A percentile compares a stretch with the other conserved stretches of the same genome.
phyloP scores from a whole-genome alignment of 106 monocot genomes.

The Phalaenopsis equestris region DNA sequence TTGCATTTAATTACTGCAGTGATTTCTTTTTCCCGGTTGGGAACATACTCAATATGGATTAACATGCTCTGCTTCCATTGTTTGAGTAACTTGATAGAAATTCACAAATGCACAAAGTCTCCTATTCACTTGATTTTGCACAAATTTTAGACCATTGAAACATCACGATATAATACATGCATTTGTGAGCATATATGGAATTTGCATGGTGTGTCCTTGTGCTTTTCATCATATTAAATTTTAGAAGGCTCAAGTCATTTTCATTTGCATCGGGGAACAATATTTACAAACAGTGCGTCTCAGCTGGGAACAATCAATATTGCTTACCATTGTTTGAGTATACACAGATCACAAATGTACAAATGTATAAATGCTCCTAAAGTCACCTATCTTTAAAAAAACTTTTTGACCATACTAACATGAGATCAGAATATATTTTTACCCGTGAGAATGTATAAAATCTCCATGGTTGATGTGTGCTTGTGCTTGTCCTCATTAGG shows the following conservation, averaged over 20 bases:
- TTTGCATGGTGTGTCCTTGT: not conserved
- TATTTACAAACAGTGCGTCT: not conserved
- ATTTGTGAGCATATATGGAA: not conserved
- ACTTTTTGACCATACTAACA: not conserved
- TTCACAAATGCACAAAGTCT: not conserved
- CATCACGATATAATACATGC: not conserved
- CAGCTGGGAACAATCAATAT: not conserved
- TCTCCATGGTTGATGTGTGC: not conserved
- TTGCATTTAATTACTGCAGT: not conserved
- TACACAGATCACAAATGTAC: not conserved
- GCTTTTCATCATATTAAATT: not conserved
- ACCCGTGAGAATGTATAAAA: too few relatives aligned
- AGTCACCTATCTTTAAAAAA: not conserved
- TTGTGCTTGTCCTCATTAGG: too few relatives aligned
- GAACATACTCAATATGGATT: not conserved
- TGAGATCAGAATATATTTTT: not conserved
- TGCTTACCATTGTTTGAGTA: not conserved
- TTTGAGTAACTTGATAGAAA: not conserved
- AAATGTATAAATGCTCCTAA: not conserved
- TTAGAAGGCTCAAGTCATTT: not conserved
- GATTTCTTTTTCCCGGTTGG: not conserved
- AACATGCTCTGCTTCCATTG: too few relatives aligned
- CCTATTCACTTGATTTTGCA: not conserved
- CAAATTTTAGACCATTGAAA: not conserved
- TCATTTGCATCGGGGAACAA: not conserved